These are phyloP conservation scores for Santalum album DNA, from an alignment of 164 flowering plant species.

Conservation along the genomic window DNA sequence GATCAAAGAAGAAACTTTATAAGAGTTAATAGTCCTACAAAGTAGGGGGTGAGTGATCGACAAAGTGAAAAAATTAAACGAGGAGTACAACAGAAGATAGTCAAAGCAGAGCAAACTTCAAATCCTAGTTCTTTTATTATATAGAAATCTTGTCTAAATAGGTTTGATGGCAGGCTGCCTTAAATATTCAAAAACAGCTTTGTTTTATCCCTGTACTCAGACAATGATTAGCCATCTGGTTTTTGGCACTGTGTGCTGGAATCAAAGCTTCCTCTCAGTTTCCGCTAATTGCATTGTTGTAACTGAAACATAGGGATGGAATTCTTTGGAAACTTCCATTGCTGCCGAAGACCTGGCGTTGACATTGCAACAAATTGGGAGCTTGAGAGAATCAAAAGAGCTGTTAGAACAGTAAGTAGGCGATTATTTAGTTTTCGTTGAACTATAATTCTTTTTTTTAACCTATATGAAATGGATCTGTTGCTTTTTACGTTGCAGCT, in stretches of 20 bases:
- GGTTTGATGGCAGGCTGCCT: too few relatives aligned
- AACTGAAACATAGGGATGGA: slow-evolving; percentile 58
- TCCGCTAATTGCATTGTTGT: not conserved
- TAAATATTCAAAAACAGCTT: too few relatives aligned
- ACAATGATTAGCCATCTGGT: not conserved
- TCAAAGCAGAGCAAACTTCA: too few relatives aligned
- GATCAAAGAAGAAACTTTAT: too few relatives aligned
- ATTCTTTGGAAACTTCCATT: slow-evolving; percentile 61
- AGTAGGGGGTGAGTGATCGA: too few relatives aligned
- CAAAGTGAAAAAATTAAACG: too few relatives aligned
- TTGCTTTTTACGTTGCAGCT: slow-evolving; percentile 31
- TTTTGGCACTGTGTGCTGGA: not conserved
- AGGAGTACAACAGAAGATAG: too few relatives aligned
- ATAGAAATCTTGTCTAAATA: too few relatives aligned
- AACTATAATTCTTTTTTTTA: not conserved
- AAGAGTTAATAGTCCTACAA: too few relatives aligned
- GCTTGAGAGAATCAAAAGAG: slow-evolving; percentile 55
- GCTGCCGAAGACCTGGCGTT: slow-evolving; percentile 70
- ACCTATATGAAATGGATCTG: not conserved
- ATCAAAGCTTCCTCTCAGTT: not conserved
- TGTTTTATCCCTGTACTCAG: too few relatives aligned
- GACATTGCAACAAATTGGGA: slow-evolving; percentile 51
- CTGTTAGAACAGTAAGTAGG: slow-evolving; percentile 56
- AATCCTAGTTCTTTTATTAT: too few relatives aligned
- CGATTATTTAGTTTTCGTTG: not conserved